phyloP scores from a whole-genome alignment of 805 yeast species.

The Nakazawaea molendinolei region DNA sequence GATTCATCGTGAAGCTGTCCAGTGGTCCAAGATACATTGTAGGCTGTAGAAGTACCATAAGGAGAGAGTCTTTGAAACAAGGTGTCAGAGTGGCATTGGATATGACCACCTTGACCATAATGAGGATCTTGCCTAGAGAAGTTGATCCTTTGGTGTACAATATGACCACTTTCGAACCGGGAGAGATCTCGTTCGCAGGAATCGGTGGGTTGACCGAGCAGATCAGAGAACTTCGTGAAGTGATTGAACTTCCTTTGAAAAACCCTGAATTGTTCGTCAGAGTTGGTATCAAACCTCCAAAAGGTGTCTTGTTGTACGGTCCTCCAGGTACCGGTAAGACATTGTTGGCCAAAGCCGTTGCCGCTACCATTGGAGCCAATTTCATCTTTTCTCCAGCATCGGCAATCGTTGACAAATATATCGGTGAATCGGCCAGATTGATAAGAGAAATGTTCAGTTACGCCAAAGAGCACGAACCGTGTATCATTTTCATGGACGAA shows the following conservation, averaged over 20 bases:
- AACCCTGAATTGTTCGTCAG: constrained; percentile 94
- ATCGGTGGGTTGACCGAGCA: constrained; percentile 97
- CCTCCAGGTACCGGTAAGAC: constrained; percentile 99
- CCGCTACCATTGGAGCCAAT: constrained; percentile 97
- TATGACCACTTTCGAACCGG: constrained; percentile 98
- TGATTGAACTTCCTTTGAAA: constrained; percentile 92
- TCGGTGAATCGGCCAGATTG: constrained; percentile 95
- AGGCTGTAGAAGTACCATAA: constrained; percentile 91
- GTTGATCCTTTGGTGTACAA: constrained; percentile 97
- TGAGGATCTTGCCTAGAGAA: constrained; percentile 95
- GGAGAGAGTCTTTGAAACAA: constrained; percentile 73
- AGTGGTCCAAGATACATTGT: constrained; percentile 97
- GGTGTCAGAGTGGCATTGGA: constrained; percentile 96
- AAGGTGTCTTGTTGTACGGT: constrained; percentile 93
- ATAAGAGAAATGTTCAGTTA: constrained; percentile 97
- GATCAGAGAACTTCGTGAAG: constrained; percentile 94
- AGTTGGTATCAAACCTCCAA: constrained; percentile 98
- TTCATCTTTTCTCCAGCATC: constrained; percentile 98
- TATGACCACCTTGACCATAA: constrained; percentile 94
- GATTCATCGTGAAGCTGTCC: constrained; percentile 93
- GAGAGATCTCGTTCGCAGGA: constrained; percentile 88
- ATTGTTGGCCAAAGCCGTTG: constrained; percentile 92
- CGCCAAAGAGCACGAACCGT: constrained; percentile 96
- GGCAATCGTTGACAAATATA: constrained; percentile 95
- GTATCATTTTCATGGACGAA: constrained; percentile 98